These are phyloP conservation scores for Hypoxylon subgilvum DNA, from an alignment of 495 filamentous ascomycete species.

Conservation along the genomic window DNA sequence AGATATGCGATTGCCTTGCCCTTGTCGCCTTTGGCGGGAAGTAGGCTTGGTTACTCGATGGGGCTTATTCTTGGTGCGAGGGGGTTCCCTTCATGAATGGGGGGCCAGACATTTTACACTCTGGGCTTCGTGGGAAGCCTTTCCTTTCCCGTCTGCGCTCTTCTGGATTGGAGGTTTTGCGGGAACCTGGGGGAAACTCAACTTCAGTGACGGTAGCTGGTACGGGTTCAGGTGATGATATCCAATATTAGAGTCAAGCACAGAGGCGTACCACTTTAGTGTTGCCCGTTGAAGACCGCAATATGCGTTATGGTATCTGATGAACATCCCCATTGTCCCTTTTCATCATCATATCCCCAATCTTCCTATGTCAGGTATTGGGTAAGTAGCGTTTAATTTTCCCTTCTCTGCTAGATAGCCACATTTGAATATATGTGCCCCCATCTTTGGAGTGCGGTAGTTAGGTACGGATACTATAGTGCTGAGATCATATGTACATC, in stretches of 20 bases:
- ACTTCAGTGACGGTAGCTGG: slow-evolving; percentile 8
- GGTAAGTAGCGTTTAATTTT: too few species aligned
- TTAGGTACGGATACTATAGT: slow-evolving; percentile 2
- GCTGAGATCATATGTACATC: slow-evolving; percentile 23
- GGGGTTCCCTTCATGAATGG: slow-evolving; percentile 57
- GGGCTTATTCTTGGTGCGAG: slow-evolving; percentile 99
- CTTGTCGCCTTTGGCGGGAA: slow-evolving; percentile 55
- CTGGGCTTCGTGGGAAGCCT: slow-evolving; percentile 57
- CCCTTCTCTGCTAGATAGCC: background rate
- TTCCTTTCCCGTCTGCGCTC: slow-evolving; percentile 39
- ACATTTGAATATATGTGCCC: slow-evolving; percentile 13
- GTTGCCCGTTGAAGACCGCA: slow-evolving; percentile 63
- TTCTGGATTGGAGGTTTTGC: slow-evolving; percentile 54
- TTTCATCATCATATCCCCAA: too few species aligned
- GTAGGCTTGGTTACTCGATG: slow-evolving; percentile 93
- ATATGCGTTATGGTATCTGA: slow-evolving; percentile 92
- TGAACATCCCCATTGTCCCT: slow-evolving; percentile 57
- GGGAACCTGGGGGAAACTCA: slow-evolving; percentile 67
- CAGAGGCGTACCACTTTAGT: slow-evolving; percentile 73
- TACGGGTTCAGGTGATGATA: slow-evolving; percentile 88
- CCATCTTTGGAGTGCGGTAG: too few species aligned
- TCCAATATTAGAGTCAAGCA: slow-evolving; percentile 99
- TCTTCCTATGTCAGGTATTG: too few species aligned
- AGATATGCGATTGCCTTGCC: slow-evolving; percentile 96
- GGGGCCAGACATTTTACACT: slow-evolving; percentile 40